Percentiles rank a stretch among this genome's conserved stretches.
These are phyloP conservation scores for Vitis hybrid DNA, from an alignment of 177 flowering plant species.

Conservation along the genomic window DNA sequence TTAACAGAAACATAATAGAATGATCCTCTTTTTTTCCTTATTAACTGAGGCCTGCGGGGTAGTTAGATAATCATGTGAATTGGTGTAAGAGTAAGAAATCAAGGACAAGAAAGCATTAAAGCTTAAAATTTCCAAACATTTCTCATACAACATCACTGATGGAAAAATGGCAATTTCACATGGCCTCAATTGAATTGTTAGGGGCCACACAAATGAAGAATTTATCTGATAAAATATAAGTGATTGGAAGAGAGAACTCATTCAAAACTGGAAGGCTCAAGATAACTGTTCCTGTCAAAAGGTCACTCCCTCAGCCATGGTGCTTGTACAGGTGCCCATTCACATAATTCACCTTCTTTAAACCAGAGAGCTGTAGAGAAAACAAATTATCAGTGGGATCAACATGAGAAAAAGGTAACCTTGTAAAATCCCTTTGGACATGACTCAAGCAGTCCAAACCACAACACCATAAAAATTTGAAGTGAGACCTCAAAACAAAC, in stretches of 20 bases:
- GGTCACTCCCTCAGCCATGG: conserved; percentile 82
- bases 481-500: background rate
- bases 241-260: background rate
- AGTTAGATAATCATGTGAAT: too few relatives aligned
- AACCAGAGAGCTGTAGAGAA: conserved; percentile 82
- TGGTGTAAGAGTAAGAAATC: too few relatives aligned
- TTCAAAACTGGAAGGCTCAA: conserved; percentile 7
- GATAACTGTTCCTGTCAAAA: background rate
- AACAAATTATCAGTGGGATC: background rate
- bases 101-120: too few relatives aligned
- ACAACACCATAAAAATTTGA: too few relatives aligned
- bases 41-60: too few relatives aligned
- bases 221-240: conserved; percentile 1
- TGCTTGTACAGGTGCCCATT: conserved; percentile 78
- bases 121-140: background rate
- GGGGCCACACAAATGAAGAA: background rate
- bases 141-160: background rate
- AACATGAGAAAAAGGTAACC: background rate
- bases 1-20: too few relatives aligned
- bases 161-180: background rate
- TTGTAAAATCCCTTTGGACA: background rate
- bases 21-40: too few relatives aligned
- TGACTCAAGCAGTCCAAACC: background rate
- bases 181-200: background rate
- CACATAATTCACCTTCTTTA: conserved; percentile 79